Evolutionary conservation across 2,329 filamentous ascomycete species (phyloP), one percentile per base, ranked within the genome.

Genomic region (Diaporthe aspalathi): DNA sequence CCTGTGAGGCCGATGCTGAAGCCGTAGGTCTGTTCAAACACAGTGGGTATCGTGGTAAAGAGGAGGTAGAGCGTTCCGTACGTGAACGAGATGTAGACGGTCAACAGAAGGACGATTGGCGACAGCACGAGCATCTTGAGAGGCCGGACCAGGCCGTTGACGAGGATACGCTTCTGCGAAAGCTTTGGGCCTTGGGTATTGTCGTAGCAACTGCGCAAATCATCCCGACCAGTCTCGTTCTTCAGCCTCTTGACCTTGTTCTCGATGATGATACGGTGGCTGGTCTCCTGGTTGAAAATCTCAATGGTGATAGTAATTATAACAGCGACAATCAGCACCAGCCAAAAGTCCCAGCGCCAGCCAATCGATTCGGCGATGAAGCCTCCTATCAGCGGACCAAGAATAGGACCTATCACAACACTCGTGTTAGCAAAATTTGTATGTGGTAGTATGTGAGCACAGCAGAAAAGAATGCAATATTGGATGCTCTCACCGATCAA

Each of bases 61-160:
- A 88, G 83, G 12, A 88, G 80, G 76, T 88, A 88, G 24, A 88
- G 81, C 57, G 84, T 83, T 56, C 86, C 86, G 74, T 88, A 88
- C 27, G 82, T 81, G 74, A 88, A 87, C 53, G 86, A 84, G 52
- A 85, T 82, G 78, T 87, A 87, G 5, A 86, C 72, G 1, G 84
- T 84, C 22, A 87, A 78, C 43, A 81, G 76, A 45, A 85, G 78
- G 54, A 88, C 79, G 73, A 87, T 82, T 22, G 84, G 84, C 4
- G 85, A 86, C 24, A 83, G 77, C 72, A 86, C 80, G 43, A 88
- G 82, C 80, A 88, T 83, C 70, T 70, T 73, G 53, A 63, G 62
- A 35, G 66, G 63, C 24, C 74, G 49, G n/a, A 74, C n/a, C 75
- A 78, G 35, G 69, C 77, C 4, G 71, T 78, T 78, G 38, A 77